phyloP scores from a whole-genome alignment of 1,284 basidiomycete species.

The Pyrrhoderma noxium region DNA sequence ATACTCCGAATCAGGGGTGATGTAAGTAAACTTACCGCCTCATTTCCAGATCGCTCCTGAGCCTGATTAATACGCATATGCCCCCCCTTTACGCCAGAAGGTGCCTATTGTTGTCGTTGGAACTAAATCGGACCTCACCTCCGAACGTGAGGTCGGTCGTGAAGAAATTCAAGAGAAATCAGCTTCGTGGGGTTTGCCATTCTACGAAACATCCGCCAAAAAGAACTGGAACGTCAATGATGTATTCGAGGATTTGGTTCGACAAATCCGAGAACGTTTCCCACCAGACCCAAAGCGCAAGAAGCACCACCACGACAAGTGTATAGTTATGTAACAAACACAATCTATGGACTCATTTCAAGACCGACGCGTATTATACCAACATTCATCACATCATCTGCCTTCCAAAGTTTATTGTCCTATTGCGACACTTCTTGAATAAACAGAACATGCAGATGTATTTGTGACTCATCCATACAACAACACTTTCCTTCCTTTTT shows the following conservation, averaged over 20 bases:
- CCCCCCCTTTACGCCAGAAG: slow-evolving; percentile 29
- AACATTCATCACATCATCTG: background rate
- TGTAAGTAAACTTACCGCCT: slow-evolving; percentile 32
- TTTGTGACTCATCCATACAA: background rate
- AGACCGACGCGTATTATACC: background rate
- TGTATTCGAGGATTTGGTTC: slow-evolving; percentile 72
- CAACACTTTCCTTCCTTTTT: background rate
- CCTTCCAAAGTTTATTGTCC: background rate
- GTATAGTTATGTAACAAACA: slow-evolving; percentile 48
- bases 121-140: slow-evolving; percentile 79
- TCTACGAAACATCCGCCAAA: slow-evolving; percentile 83
- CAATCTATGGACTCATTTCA: background rate
- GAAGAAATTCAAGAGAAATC: slow-evolving; percentile 60
- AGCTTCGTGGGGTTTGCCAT: slow-evolving; percentile 63
- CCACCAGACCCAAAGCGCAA: slow-evolving; percentile 42
- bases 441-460: background rate
- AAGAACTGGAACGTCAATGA: slow-evolving; percentile 73
- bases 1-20: slow-evolving; percentile 70
- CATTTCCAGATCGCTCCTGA: background rate
- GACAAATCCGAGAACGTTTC: slow-evolving; percentile 64
- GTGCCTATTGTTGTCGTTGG: slow-evolving; percentile 84
- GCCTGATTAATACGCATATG: background rate
- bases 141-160: slow-evolving; percentile 74
- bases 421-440: background rate
- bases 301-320: slow-evolving; percentile 31